Evolutionary conservation across 108 stramenopile species (phyloP).

Genomic region (Bacterosira constricta): DNA sequence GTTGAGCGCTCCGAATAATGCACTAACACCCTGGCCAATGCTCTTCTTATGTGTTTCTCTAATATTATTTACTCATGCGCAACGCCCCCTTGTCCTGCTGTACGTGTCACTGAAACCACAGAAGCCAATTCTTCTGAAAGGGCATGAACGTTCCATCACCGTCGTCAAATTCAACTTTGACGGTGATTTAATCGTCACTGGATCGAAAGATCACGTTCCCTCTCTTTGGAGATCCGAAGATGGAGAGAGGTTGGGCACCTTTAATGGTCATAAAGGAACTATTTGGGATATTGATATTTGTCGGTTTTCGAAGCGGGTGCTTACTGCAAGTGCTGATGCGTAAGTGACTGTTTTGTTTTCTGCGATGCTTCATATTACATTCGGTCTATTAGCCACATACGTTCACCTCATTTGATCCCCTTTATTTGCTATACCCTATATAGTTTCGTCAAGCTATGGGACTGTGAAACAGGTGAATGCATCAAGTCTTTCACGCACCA

Average conservation of each 20-base stretch:
- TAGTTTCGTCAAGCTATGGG: slow-evolving; percentile 85
- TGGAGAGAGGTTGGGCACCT: slow-evolving; percentile 97
- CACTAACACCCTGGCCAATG: too few relatives aligned
- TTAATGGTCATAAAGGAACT: slow-evolving; percentile 95
- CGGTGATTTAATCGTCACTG: slow-evolving; percentile 97
- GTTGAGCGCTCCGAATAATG: too few relatives aligned
- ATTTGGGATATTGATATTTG: slow-evolving; percentile 96
- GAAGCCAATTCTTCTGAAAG: slow-evolving; percentile 97
- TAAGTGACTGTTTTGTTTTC: slow-evolving; percentile 40
- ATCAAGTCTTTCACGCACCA: slow-evolving; percentile 83
- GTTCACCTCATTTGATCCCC: too few relatives aligned
- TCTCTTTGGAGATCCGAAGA: slow-evolving; percentile 93
- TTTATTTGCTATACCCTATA: too few relatives aligned
- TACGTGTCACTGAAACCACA: slow-evolving; percentile 1
- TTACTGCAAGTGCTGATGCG: slow-evolving; percentile 89
- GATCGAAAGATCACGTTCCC: slow-evolving; percentile 91
- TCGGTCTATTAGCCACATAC: too few relatives aligned
- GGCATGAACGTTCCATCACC: slow-evolving; percentile 98
- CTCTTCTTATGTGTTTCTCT: too few relatives aligned
- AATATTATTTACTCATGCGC: too few relatives aligned
- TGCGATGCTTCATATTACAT: too few relatives aligned
- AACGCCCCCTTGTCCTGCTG: too few relatives aligned
- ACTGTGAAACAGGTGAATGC: slow-evolving; percentile 90
- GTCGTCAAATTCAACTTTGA: slow-evolving; percentile 95
- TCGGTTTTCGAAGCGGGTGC: slow-evolving; percentile 74